These are phyloP conservation scores for Pilaira anomala DNA, from an alignment of 192 early-diverging fungal species.

Conservation along the genomic window DNA sequence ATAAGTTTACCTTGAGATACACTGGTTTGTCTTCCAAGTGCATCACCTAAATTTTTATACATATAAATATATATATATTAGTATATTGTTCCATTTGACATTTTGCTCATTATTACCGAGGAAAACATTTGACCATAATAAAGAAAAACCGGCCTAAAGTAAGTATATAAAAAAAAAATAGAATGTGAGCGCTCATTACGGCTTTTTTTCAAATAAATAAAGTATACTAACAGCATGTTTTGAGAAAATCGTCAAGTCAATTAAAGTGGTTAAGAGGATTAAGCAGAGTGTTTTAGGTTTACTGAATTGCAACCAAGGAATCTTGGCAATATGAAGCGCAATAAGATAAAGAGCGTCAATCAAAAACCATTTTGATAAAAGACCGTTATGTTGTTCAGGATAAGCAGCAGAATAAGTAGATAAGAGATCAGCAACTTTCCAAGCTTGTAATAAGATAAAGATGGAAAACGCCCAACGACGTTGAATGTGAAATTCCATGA, in stretches of 20 bases:
- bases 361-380: slow-evolving; percentile 41
- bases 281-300: slow-evolving; percentile 26
- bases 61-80: neutral
- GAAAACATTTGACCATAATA: neutral
- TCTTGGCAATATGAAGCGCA: slow-evolving; percentile 36
- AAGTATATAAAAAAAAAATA: neutral
- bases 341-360: slow-evolving; percentile 38
- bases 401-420: slow-evolving; percentile 29
- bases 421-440: slow-evolving; percentile 36
- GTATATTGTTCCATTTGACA: neutral
- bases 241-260: slow-evolving; percentile 28
- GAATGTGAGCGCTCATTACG: no score
- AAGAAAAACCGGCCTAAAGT: slow-evolving; percentile 8
- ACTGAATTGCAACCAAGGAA: slow-evolving; percentile 51
- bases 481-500: slow-evolving; percentile 38
- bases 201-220: neutral
- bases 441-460: slow-evolving; percentile 41
- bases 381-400: slow-evolving; percentile 36
- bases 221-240: slow-evolving; percentile 14
- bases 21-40: slow-evolving; percentile 30
- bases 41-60: slow-evolving; percentile 15
- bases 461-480: slow-evolving; percentile 37
- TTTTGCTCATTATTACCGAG: neutral
- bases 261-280: neutral
- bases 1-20: slow-evolving; percentile 32